Conservation (phyloP, 1,284 basidiomycete species). For the Ganoderma lingzhi region DNA sequence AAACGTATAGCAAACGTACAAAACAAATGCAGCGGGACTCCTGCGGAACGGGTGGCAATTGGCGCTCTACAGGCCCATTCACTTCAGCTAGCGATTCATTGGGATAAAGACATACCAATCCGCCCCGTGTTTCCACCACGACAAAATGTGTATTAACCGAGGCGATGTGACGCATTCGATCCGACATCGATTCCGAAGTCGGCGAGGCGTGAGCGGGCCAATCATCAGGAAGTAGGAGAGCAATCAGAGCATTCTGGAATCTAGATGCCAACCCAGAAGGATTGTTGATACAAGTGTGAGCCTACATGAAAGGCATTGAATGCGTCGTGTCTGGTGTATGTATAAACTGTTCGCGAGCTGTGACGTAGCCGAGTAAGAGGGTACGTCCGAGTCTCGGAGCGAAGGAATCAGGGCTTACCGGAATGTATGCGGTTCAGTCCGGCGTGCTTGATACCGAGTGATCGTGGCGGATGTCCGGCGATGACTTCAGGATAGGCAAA, state of each 20-base stretch:
- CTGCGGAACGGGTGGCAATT: background rate
- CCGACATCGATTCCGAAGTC: background rate
- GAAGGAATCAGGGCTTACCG: background rate
- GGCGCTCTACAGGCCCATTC: background rate
- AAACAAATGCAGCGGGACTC: background rate
- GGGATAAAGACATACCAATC: background rate
- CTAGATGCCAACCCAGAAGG: background rate
- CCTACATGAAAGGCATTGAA: background rate
- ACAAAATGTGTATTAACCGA: background rate
- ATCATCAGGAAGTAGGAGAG: background rate
- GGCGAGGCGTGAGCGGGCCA: background rate
- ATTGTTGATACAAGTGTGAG: background rate
- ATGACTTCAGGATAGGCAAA: background rate
- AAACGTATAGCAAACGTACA: background rate
- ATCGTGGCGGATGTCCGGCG: background rate
- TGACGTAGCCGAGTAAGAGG: slow-evolving; percentile 5
- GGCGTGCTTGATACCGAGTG: background rate
- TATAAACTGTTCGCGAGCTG: background rate
- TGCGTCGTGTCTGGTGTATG: background rate
- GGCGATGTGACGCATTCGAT: background rate
- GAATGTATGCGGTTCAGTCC: background rate
- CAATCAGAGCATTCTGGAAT: background rate
- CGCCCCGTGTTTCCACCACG: background rate
- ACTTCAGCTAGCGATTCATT: background rate
- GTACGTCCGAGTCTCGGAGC: background rate